Conservation (phyloP, 345 rosid species). For the Heritiera littoralis region DNA sequence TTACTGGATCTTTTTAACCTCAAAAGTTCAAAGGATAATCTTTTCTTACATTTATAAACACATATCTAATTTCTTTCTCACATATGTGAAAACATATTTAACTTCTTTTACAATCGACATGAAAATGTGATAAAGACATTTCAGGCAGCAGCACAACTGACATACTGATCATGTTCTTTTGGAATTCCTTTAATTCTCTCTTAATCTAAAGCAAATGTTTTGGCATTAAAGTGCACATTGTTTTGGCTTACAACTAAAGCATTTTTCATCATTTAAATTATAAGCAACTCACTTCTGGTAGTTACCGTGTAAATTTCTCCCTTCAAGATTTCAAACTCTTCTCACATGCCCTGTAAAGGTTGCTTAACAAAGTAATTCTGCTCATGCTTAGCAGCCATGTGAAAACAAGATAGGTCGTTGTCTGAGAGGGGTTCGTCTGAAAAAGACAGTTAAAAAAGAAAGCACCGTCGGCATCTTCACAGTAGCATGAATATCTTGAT, state of each 20-base stretch:
- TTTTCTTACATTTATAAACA: too few relatives aligned
- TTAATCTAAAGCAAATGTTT: neutral
- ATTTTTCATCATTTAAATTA: neutral
- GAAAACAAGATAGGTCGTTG: constrained; percentile 21
- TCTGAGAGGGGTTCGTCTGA: constrained; percentile 31
- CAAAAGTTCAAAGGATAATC: too few relatives aligned
- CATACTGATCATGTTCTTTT: neutral
- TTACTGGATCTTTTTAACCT: too few relatives aligned
- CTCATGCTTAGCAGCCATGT: constrained; percentile 8
- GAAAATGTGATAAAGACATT: neutral
- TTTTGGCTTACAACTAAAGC: constrained; percentile 6
- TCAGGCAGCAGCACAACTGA: constrained; percentile 8
- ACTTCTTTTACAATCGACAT: too few relatives aligned
- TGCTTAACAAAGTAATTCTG: neutral
- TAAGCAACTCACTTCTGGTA: neutral
- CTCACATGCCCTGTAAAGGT: neutral
- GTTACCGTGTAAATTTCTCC: neutral
- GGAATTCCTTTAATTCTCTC: neutral
- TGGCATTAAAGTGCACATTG: neutral
- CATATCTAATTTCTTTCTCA: too few relatives aligned
- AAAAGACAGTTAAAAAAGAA: neutral
- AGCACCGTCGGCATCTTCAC: constrained; percentile 28
- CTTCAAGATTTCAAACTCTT: neutral
- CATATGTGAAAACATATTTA: too few relatives aligned
- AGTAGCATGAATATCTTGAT: constrained; percentile 7